A percentile compares a stretch with the other conserved stretches of the same genome.
Conservation (phyloP, 495 filamentous ascomycete genomes). For the Melanomma pulvis-pyrius region DNA sequence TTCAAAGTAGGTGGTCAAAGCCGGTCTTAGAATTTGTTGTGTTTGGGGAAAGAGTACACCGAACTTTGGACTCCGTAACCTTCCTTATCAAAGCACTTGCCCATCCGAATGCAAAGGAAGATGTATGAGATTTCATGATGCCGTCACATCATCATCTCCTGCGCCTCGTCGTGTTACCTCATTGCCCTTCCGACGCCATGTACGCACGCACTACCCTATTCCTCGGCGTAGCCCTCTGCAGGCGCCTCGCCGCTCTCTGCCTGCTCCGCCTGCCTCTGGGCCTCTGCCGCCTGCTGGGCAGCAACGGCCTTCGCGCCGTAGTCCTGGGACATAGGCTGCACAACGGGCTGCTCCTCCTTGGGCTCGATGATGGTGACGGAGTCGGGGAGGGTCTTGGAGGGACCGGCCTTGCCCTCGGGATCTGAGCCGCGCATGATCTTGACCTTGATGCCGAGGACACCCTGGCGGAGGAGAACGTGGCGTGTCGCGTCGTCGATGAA, state of each 20-base stretch:
- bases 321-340: slow-evolving; percentile 94
- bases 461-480: slow-evolving; percentile 98
- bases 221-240: slow-evolving; percentile 28
- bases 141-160: slow-evolving; percentile 13
- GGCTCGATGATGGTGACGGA: slow-evolving; percentile 99
- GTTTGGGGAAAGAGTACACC: slow-evolving; percentile 31
- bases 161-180: neutral
- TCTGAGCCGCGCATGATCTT: slow-evolving; percentile 99
- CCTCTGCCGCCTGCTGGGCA: slow-evolving; percentile 80
- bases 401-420: slow-evolving; percentile 97
- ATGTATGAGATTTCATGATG: slow-evolving; percentile 20
- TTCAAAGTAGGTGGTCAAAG: slow-evolving; percentile 7
- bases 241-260: slow-evolving; percentile 46
- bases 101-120: slow-evolving; percentile 41
- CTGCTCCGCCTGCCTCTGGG: slow-evolving; percentile 66
- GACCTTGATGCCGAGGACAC: slow-evolving; percentile 99
- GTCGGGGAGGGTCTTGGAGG: slow-evolving; percentile 94
- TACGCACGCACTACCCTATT: slow-evolving; percentile 15
- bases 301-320: slow-evolving; percentile 96
- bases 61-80: slow-evolving; percentile 27
- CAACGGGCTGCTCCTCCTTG: slow-evolving; percentile 94
- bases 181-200: neutral
- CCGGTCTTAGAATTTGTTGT: slow-evolving; percentile 15
- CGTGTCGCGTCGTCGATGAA: slow-evolving; percentile 98
- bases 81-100: slow-evolving; percentile 28